phyloP scores from a whole-genome alignment of 140 eudicot genomes.

The Anethum foeniculum region DNA sequence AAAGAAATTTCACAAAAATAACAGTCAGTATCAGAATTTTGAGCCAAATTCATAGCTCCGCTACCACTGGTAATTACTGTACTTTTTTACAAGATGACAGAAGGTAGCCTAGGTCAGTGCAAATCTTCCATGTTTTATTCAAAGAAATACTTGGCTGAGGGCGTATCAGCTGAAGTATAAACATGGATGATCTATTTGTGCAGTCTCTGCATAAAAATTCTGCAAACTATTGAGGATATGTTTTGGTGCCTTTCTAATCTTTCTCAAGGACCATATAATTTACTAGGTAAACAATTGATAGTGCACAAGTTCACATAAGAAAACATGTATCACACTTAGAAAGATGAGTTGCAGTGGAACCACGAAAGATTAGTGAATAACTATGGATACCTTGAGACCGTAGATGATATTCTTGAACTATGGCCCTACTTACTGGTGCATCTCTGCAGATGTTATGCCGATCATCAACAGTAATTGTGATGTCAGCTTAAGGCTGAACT shows the following conservation, averaged over 20 bases:
- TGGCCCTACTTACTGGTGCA: neutral
- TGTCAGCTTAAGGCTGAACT: neutral
- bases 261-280: neutral
- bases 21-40: neutral
- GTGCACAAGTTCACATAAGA: neutral
- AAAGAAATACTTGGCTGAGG: neutral
- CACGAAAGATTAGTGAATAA: neutral
- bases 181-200: neutral
- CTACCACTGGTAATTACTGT: neutral
- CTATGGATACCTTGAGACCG: neutral
- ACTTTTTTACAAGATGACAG: neutral
- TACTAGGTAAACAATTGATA: neutral
- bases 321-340: neutral
- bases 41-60: neutral
- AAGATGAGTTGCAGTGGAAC: neutral
- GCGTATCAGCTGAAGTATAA: neutral
- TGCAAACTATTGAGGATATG: neutral
- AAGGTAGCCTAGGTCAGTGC: neutral
- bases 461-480: neutral
- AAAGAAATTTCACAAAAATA: neutral
- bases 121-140: neutral
- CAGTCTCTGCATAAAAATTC: neutral
- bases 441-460: neutral
- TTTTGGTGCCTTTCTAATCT: neutral
- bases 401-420: neutral